These are phyloP conservation scores for Aspergillus vadensis DNA, from an alignment of 2,329 filamentous ascomycete genomes.

Conservation along the genomic window DNA sequence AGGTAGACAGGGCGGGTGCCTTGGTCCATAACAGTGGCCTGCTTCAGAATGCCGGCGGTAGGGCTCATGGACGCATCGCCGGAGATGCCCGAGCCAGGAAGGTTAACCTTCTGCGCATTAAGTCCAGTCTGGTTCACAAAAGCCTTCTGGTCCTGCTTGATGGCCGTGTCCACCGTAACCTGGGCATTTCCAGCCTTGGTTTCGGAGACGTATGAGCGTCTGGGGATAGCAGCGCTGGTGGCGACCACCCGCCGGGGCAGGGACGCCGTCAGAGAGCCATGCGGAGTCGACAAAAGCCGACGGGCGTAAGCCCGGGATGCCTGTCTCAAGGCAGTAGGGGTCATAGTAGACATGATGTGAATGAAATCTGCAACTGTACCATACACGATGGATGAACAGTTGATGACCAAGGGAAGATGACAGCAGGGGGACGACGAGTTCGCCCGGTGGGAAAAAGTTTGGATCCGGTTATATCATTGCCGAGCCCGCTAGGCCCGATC, in stretches of 20 bases:
- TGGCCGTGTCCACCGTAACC: conserved; percentile 78
- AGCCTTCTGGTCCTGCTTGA: conserved; percentile 81
- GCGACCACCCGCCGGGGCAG: conserved; percentile 43
- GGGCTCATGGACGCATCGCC: conserved; percentile 75
- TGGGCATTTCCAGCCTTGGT: conserved; percentile 70
- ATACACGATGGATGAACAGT: conserved; percentile 26
- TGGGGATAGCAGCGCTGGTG: conserved; percentile 32
- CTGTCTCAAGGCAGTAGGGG: conserved; percentile 73
- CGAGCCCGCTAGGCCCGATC: conserved; percentile 29
- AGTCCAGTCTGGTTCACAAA: conserved; percentile 65
- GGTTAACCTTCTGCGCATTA: conserved; percentile 58
- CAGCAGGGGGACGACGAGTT: conserved; percentile 12
- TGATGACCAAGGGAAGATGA: conserved; percentile 21
- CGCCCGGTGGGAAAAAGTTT: conserved; percentile 29
- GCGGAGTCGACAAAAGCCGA: conserved; percentile 46
- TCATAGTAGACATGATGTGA: conserved; percentile 62
- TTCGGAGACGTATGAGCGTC: conserved; percentile 79
- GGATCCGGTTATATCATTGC: conserved; percentile 32
- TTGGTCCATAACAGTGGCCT: conserved; percentile 90
- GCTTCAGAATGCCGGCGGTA: conserved; percentile 80
- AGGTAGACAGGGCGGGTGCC: conserved; percentile 94
- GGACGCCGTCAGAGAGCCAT: conserved; percentile 41
- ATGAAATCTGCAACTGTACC: conserved; percentile 24
- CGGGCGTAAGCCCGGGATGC: conserved; percentile 63
- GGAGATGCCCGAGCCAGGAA: conserved; percentile 60